phyloP scores from a whole-genome alignment of 768 basidiomycete genomes.

The Gautieria morchelliformis region DNA sequence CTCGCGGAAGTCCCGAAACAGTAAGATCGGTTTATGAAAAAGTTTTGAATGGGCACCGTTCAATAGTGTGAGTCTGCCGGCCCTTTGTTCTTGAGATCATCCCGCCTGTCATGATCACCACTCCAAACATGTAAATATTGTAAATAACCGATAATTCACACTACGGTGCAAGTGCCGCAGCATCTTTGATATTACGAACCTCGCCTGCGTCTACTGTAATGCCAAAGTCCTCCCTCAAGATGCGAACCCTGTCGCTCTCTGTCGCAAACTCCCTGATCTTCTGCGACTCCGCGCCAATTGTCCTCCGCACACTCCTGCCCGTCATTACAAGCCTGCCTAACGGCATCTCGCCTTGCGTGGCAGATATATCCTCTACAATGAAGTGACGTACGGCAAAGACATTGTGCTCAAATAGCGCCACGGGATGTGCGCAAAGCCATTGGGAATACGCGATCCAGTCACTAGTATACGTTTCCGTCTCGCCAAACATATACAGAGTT shows the following conservation, averaged over 20 bases:
- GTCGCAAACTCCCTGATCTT: conserved; percentile 1
- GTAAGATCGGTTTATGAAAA: too few relatives aligned
- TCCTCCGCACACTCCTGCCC: neutral
- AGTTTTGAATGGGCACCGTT: too few relatives aligned
- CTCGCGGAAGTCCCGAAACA: too few relatives aligned
- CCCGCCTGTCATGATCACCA: too few relatives aligned
- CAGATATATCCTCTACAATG: neutral
- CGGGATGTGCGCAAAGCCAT: conserved; percentile 2
- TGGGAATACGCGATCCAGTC: conserved; percentile 3
- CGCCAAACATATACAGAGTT: neutral
- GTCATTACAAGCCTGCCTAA: conserved; percentile 2
- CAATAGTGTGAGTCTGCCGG: too few relatives aligned
- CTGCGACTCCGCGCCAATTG: neutral
- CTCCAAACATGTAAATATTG: too few relatives aligned
- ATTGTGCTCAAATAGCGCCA: neutral
- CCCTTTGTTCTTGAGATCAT: too few relatives aligned
- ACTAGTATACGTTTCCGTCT: neutral
- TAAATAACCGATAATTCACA: too few relatives aligned
- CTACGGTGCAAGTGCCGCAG: too few relatives aligned
- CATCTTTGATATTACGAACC: neutral
- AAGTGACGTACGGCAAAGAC: neutral
- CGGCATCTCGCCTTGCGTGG: neutral
- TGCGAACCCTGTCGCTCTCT: neutral
- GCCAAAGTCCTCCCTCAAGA: conserved; percentile 5
- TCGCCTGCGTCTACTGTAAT: neutral